These are phyloP conservation scores for Neopestalotiopsis sp. DNA, from an alignment of 2,329 filamentous ascomycete species.

Conservation along the genomic window DNA sequence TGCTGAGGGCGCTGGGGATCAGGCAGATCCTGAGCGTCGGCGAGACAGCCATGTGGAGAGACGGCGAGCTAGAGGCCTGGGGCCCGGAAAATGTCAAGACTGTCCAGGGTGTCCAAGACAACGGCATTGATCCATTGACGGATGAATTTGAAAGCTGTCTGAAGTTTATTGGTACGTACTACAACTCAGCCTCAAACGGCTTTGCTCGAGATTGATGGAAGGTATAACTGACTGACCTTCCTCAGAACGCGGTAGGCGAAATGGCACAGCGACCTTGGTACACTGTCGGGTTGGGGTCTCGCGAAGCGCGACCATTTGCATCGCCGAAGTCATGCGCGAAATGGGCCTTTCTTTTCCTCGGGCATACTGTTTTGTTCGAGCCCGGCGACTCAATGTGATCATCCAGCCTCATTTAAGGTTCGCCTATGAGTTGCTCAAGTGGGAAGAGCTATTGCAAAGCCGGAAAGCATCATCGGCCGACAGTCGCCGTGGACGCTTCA, in stretches of 20 bases:
- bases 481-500: slow-evolving; percentile 45
- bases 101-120: slow-evolving; percentile 90
- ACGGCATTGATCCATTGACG: slow-evolving; percentile 91
- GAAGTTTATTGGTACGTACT: slow-evolving; percentile 83
- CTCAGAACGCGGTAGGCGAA: slow-evolving; percentile 76
- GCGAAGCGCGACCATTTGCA: slow-evolving; percentile 94
- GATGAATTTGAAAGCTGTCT: slow-evolving; percentile 86
- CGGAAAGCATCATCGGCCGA: slow-evolving; percentile 54
- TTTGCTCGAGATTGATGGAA: neutral
- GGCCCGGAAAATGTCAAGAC: slow-evolving; percentile 78
- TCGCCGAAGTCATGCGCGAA: slow-evolving; percentile 95
- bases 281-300: slow-evolving; percentile 97
- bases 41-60: slow-evolving; percentile 82
- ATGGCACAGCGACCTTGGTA: slow-evolving; percentile 85
- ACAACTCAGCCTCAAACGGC: slow-evolving; percentile 14
- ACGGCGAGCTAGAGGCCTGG: slow-evolving; percentile 74
- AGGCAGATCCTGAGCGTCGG: slow-evolving; percentile 89
- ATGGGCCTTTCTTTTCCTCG: slow-evolving; percentile 83
- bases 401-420: slow-evolving; percentile 97
- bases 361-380: slow-evolving; percentile 95
- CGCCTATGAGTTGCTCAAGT: slow-evolving; percentile 92
- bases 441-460: slow-evolving; percentile 79
- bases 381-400: slow-evolving; percentile 92
- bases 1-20: slow-evolving; percentile 82
- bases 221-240: slow-evolving; percentile 6